Base-by-base conservation (phyloP, 192 early-diverging fungal genomes). In the Coemansia sp. region DNA sequence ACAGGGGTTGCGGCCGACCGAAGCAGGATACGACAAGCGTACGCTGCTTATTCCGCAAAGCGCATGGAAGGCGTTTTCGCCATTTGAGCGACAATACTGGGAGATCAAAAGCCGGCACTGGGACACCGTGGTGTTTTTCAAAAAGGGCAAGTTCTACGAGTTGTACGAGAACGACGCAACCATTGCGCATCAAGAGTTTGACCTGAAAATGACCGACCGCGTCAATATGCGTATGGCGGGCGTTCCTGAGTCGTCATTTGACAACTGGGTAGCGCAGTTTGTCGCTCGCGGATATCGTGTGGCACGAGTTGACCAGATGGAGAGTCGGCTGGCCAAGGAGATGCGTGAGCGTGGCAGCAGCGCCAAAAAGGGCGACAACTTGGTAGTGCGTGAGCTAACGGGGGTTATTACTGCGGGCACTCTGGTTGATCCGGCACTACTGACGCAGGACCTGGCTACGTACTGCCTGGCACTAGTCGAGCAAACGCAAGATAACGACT, bases 201-300 rank as follows among this genome's bases (percentile, higher is more conserved):
- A 98, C 69, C 82, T 98, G 58, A 96, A 96, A 52, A 61, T 98
- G 58, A 93, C 93, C 2, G 96, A 96, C 64, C 83, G 97, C 18
- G 90, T 90, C 41, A 97, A 98, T 80, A 99, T 99, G 97, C 80
- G 92, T 28, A 97, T 99, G 97, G 93, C 90, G 0, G 97, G 97
- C 11, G 93, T 97, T 1, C 97, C 97, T 12, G 97, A 98, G 66
- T 81, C 77, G 12, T 87, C 88, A 8, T 97, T 98, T 58, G 93
- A 96, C 52, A 80, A 90, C 61, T 99, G 95, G 95, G 93, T 93
- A 0, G 81, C 92, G 3, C 88, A 97, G 80, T 97, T 98, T 60
- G 84, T 98, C 48, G 94, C 93, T 18, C 86, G 90, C 64, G 97
- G 97, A 16, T 87, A 94, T 79, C 96, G 94, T 60, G 90, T 99